phyloP scores from a whole-genome alignment of 345 rosid genomes.

The Eucalyptus polyanthemos region DNA sequence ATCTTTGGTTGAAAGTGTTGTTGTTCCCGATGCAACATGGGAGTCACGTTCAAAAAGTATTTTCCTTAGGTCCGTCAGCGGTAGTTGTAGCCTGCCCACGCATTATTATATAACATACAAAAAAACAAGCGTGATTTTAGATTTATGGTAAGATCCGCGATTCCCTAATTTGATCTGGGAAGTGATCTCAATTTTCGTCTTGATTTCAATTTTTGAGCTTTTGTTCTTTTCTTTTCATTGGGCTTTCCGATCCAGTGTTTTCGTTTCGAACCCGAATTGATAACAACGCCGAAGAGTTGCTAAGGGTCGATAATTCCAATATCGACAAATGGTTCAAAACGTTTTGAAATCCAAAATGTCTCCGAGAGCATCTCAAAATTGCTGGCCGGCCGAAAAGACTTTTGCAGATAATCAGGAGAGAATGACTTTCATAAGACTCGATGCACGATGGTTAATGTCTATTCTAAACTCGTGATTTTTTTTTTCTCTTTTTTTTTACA shows the following conservation, averaged over 20 bases:
- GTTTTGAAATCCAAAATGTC: not conserved
- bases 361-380: not conserved
- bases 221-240: not conserved
- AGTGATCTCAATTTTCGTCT: not conserved
- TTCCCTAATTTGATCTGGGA: not conserved
- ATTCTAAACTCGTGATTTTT: not conserved
- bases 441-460: not conserved
- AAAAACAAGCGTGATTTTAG: not conserved
- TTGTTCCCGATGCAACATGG: not conserved
- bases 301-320: not conserved
- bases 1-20: not conserved
- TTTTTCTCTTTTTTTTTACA: not conserved
- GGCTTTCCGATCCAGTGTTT: not conserved
- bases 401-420: not conserved
- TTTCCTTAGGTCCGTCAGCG: not conserved
- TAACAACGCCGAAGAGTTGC: not conserved
- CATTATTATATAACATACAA: not conserved
- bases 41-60: not conserved
- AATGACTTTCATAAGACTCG: not conserved
- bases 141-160: not conserved
- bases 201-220: not conserved
- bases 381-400: not conserved
- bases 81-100: not conserved
- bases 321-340: not conserved
- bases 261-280: not conserved